Evolutionary conservation across 768 basidiomycete genomes (phyloP).

Genomic region (Phlebiopsis flavidoalba): DNA sequence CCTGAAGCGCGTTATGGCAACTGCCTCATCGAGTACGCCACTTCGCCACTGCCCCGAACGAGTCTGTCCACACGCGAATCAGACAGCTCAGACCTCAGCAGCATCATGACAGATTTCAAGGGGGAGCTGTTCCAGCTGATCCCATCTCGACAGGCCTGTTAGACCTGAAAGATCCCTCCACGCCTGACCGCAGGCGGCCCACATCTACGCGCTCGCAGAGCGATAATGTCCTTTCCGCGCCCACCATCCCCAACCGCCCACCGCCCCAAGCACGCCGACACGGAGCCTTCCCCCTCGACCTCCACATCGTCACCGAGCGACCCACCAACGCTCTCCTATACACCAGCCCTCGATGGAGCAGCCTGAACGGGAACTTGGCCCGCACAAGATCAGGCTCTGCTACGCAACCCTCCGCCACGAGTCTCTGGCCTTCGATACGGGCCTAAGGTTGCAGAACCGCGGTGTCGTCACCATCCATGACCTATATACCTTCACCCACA

Average conservation of each 20-base stretch:
- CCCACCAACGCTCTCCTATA: slow-evolving; percentile 19
- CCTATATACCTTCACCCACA: slow-evolving; percentile 31
- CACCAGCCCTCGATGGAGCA: slow-evolving; percentile 17
- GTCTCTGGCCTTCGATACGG: slow-evolving; percentile 19
- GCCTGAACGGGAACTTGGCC: slow-evolving; percentile 9
- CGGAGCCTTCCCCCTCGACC: not conserved
- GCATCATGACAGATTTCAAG: slow-evolving; percentile 68
- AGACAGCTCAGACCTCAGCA: slow-evolving; percentile 35
- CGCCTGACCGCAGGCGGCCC: slow-evolving; percentile 40
- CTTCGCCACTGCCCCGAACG: slow-evolving; percentile 33
- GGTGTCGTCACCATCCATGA: slow-evolving; percentile 23
- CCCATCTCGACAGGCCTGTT: slow-evolving; percentile 42
- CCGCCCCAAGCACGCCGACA: not conserved
- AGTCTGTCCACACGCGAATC: slow-evolving; percentile 20
- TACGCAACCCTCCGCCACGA: not conserved
- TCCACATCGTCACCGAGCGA: not conserved
- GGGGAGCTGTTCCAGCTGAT: slow-evolving; percentile 64
- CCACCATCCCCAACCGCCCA: not conserved
- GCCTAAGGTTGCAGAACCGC: slow-evolving; percentile 14
- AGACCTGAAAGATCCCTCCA: slow-evolving; percentile 63
- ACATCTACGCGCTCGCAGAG: slow-evolving; percentile 20
- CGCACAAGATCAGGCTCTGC: slow-evolving; percentile 18
- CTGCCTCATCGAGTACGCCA: slow-evolving; percentile 32
- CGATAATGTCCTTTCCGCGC: slow-evolving; percentile 8
- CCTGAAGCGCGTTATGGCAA: slow-evolving; percentile 37